Base-by-base conservation (phyloP, 2,329 filamentous ascomycete genomes). In the Pseudocercospora eumusae region DNA sequence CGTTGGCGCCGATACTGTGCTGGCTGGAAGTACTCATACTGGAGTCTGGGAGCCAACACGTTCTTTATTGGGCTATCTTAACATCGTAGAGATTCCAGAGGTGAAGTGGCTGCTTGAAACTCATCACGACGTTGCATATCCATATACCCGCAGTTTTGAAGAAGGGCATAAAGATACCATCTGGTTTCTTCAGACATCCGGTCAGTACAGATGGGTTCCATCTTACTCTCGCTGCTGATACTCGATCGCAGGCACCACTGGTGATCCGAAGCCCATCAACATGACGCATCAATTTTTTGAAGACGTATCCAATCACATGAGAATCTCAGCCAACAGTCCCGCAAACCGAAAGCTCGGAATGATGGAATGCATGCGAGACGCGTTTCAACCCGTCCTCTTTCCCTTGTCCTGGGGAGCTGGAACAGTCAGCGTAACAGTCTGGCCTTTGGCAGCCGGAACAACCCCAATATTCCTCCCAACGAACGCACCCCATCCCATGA, bases 401-500 rank as follows among this genome's bases (percentile, higher is more conserved):
- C 64, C 65, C 1, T 18, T 64, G 11, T 57, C 58, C 23, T 67
- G 64, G 65, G 61, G 21, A 3, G 55, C 52, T 21, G 60, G 59
- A 21, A 25, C 61, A 3, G 5, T 60, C 20, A 15, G 58, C 1
- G 25, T 49, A 1, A 21, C 55, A 1, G n/a, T 47, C 2, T 54
- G 27, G 23, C 59, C 65, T 15, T 45, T 66, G 5, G 50, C 33
- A 20, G 31, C 18, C 2, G 45, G 55, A 8, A 61, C 13, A 11
- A 42, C 63, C 10, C 50, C 61, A 4, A 57, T 66, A 3, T 31
- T 64, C n/a, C 33, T 64, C 3, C 65, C 65, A 4, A 13, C 55
- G 9, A 56, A 45, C 8, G 18, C 50, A 13, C 61, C 64, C 2
- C 33, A 65, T 33, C 64, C 66, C 10, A 64, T 62, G 56, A 69